Conservation (phyloP, 2,329 filamentous ascomycete genomes). For the Neopestalotiopsis clavispora region DNA sequence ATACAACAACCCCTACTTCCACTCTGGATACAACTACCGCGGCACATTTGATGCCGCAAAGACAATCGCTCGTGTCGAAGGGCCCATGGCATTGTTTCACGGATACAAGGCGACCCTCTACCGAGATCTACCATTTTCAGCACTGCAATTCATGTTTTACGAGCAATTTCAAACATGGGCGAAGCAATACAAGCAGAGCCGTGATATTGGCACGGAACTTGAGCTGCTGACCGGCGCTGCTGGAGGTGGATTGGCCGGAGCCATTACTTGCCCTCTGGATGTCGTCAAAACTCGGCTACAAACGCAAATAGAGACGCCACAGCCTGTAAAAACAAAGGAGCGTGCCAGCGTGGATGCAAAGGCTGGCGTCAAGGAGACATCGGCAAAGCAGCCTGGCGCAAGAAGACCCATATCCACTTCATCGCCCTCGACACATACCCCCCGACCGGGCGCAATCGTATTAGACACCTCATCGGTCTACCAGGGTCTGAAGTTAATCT, state of each 20-base stretch:
- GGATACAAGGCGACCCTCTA: constrained; percentile 97
- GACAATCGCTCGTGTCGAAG: constrained; percentile 85
- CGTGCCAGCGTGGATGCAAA: constrained; percentile 29
- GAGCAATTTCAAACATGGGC: constrained; percentile 90
- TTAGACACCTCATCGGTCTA: constrained; percentile 90
- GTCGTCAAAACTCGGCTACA: constrained; percentile 94
- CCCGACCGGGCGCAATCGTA: constrained; percentile 76
- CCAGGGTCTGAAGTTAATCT: constrained; percentile 84
- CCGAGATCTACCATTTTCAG: constrained; percentile 93
- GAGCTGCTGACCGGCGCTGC: constrained; percentile 89
- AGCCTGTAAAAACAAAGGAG: constrained; percentile 32
- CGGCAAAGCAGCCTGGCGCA: constrained; percentile 31
- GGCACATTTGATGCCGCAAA: constrained; percentile 82
- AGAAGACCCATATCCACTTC: constrained; percentile 84
- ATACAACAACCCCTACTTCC: constrained; percentile 92
- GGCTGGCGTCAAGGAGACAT: constrained; percentile 27
- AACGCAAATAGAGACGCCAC: constrained; percentile 72
- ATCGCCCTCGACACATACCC: constrained; percentile 82
- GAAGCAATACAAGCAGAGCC: constrained; percentile 75
- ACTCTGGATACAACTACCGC: constrained; percentile 95
- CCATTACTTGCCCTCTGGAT: constrained; percentile 93
- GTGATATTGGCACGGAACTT: constrained; percentile 82
- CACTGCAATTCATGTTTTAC: constrained; percentile 97
- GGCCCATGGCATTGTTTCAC: constrained; percentile 84
- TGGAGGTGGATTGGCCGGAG: constrained; percentile 90